A percentile compares a stretch with the other conserved stretches of the same genome.
Evolutionary conservation across 2,329 filamentous ascomycete genomes (phyloP).

Genomic region (Dactylellina sp.): DNA sequence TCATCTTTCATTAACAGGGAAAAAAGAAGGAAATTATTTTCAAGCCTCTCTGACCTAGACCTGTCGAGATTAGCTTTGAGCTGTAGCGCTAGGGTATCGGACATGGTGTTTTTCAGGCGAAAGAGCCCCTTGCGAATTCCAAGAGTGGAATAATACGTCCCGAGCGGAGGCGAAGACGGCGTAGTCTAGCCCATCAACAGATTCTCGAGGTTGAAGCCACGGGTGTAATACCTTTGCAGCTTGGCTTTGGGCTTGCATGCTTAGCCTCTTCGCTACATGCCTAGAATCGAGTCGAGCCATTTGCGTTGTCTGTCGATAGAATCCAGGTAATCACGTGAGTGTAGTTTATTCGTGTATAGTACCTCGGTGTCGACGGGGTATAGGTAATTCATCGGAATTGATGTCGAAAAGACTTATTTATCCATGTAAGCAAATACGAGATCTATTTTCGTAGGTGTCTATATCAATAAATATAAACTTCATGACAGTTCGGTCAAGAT

Average conservation of each 20-base stretch:
- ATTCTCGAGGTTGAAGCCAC: conserved; percentile 27
- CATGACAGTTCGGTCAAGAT: background rate
- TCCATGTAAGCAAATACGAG: conserved; percentile 8
- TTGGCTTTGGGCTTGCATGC: conserved; percentile 45
- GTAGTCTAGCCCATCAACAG: conserved; percentile 48
- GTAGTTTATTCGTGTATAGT: conserved; percentile 11
- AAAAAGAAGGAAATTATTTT: background rate
- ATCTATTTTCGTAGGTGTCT: background rate
- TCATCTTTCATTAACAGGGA: background rate
- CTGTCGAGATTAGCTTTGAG: conserved; percentile 15
- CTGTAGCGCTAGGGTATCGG: conserved; percentile 6
- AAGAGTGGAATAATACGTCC: conserved; percentile 47
- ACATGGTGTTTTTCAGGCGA: conserved; percentile 13
- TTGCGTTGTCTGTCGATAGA: conserved; percentile 16
- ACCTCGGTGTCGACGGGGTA: background rate
- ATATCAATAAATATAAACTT: background rate
- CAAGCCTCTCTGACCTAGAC: conserved; percentile 17
- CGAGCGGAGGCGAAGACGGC: conserved; percentile 50
- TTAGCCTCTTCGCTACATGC: conserved; percentile 21
- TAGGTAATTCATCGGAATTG: background rate
- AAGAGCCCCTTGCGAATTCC: conserved; percentile 9
- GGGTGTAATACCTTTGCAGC: conserved; percentile 14
- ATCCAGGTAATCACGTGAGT: conserved; percentile 17
- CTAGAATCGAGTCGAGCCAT: background rate
- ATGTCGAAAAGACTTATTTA: no score